Evolutionary conservation across 202 grass and related monocot genomes (phyloP), one percentile per base, ranked within the genome.

Genomic region (Alloteropsis angusta): DNA sequence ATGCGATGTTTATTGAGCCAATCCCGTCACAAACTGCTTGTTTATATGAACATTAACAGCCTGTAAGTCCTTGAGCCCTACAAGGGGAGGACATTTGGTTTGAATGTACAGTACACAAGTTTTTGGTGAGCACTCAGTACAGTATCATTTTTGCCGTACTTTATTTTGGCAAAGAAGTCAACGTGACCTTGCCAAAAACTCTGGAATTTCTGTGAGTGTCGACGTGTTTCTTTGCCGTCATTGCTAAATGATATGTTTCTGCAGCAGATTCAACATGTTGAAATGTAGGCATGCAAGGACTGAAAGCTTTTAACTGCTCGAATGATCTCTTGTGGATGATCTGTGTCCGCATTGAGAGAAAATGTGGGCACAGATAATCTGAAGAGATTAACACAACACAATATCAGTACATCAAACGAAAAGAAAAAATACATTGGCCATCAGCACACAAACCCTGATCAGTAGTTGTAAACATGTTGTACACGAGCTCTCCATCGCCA

Each of bases 381-480:
- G n/a, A 72, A 12, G 9, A 21, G 12, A 9, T 26, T 2, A 54
- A 74, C 19, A 57, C 39, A 54, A 13, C 25, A 23, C 17, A 30
- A n/a, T 42, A 39, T 64, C 7, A 50, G 28, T 34, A 70, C 60
- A 74, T 38, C 83, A 79, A 74, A 69, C 37, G 47, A 65, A 76
- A 53, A 37, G 9, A 56, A 66, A 4, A 50, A 50, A 7, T 55
- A 61, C 19, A 6, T 4, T 60, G 34, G 76, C 66, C 53, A 69
- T 82, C 28, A 68, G 30, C 35, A 72, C 30, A 62, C 67, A 85
- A 45, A 77, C 78, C 1, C 16, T 65, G 55, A 39, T 36, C n/a
- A 61, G 68, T 18, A 59, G 26, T 28, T 48, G 72, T n/a, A 45
- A 42, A 52, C 35, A 44, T 56, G 73, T 82, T 62, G 54, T 82